phyloP scores from a whole-genome alignment of 306 rosid genomes.

The Castanospermum australe region DNA sequence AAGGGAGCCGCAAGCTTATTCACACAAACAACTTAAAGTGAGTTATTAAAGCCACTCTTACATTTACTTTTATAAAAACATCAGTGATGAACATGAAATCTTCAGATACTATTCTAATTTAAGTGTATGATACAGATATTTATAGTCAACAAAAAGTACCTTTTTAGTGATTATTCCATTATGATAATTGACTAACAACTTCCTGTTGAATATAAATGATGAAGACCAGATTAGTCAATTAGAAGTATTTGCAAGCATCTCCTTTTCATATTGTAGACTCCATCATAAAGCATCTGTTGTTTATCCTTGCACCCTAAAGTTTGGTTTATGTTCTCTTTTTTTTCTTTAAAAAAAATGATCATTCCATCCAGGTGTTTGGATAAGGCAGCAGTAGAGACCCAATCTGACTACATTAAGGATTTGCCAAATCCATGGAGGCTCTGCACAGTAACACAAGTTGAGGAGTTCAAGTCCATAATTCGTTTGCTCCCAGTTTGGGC shows the following conservation, averaged over 20 bases:
- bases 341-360: not conserved
- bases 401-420: conserved; percentile 33
- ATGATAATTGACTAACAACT: not conserved
- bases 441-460: conserved; percentile 85
- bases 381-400: conserved; percentile 64
- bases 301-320: not conserved
- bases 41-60: conserved; percentile 17
- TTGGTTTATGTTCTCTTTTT: not conserved
- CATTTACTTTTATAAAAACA: not conserved
- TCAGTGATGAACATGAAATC: not conserved
- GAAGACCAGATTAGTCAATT: not conserved
- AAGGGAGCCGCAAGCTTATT: conserved; percentile 84
- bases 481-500: conserved; percentile 84
- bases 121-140: not conserved
- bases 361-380: conserved; percentile 67
- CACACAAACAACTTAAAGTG: conserved; percentile 62
- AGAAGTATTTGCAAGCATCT: not conserved
- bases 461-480: conserved; percentile 74
- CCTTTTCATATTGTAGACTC: not conserved
- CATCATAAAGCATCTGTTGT: not conserved
- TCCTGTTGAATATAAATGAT: not conserved
- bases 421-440: conserved; percentile 62
- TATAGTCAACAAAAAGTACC: not conserved
- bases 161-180: not conserved
- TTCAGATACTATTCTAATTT: not conserved